Conservation (phyloP, 345 rosid genomes). For the Arabidopsis arenosa region DNA sequence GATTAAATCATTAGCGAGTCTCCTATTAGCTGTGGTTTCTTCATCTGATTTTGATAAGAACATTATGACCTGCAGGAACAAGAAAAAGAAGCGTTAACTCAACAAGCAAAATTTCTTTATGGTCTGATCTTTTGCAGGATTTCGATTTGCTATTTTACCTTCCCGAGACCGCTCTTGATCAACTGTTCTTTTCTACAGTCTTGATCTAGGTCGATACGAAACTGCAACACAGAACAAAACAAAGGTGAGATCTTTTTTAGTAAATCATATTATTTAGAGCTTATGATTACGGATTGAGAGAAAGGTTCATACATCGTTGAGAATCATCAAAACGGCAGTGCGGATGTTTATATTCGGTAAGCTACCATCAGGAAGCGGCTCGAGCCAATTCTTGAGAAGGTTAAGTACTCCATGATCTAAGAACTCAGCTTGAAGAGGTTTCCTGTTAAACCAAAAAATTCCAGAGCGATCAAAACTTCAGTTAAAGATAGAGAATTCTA, state of each 20-base stretch:
- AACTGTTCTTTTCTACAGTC: constrained; percentile 76
- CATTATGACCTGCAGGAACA: constrained; percentile 60
- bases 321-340: constrained; percentile 66
- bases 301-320: constrained; percentile 60
- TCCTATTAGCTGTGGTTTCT: constrained; percentile 78
- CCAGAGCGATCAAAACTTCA: not conserved
- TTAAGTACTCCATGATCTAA: constrained; percentile 87
- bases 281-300: not conserved
- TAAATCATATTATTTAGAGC: not conserved
- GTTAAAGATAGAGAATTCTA: not conserved
- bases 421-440: constrained; percentile 77
- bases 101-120: not conserved
- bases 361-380: constrained; percentile 97
- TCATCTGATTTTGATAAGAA: constrained; percentile 91
- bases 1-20: constrained; percentile 82
- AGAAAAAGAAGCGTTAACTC: not conserved
- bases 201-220: constrained; percentile 69
- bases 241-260: not conserved
- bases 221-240: constrained; percentile 50
- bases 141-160: constrained; percentile 37
- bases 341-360: constrained; percentile 87
- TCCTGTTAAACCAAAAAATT: constrained; percentile 32
- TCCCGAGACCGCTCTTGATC: constrained; percentile 88
- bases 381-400: constrained; percentile 85
- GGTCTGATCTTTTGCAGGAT: not conserved